Conservation (phyloP, 1,284 basidiomycete genomes). For the Moesziomyces antarcticus region DNA sequence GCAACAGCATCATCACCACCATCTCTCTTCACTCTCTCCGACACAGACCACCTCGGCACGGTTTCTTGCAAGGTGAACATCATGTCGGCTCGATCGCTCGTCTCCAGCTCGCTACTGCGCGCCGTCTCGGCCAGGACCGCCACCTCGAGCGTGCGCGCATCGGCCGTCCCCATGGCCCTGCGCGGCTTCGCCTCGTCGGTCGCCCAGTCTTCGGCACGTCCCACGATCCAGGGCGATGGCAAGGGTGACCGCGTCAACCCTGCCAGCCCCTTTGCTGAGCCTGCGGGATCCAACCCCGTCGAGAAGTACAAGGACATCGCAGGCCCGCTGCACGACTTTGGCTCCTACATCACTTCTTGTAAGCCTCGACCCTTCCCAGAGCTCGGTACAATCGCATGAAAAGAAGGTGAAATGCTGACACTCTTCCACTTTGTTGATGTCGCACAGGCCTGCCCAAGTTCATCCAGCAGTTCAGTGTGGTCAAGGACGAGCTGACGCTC, state of each 20-base stretch:
- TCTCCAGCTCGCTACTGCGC: constrained; percentile 30
- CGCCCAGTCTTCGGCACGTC: constrained; percentile 18
- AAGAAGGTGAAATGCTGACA: background rate
- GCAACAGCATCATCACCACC: background rate
- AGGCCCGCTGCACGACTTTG: constrained; percentile 64
- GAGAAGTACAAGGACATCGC: constrained; percentile 52
- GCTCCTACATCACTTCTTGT: constrained; percentile 65
- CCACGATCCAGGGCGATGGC: constrained; percentile 43
- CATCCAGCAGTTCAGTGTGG: constrained; percentile 69
- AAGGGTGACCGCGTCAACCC: constrained; percentile 63
- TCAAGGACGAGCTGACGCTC: constrained; percentile 95
- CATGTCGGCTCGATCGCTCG: constrained; percentile 39
- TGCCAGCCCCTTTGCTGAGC: constrained; percentile 57
- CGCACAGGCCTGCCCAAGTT: constrained; percentile 61
- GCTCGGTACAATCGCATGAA: background rate
- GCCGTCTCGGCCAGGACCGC: constrained; percentile 34
- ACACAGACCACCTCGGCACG: too few species aligned
- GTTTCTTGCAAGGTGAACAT: background rate
- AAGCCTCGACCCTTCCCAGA: background rate
- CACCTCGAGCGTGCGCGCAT: constrained; percentile 16
- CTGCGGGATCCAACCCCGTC: constrained; percentile 62
- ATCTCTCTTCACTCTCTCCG: constrained; percentile 15
- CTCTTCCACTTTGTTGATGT: background rate
- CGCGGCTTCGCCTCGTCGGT: constrained; percentile 31
- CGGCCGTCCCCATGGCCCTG: constrained; percentile 23